phyloP scores from a whole-genome alignment of 2,329 filamentous ascomycete species.

The Fusarium pininemorale region DNA sequence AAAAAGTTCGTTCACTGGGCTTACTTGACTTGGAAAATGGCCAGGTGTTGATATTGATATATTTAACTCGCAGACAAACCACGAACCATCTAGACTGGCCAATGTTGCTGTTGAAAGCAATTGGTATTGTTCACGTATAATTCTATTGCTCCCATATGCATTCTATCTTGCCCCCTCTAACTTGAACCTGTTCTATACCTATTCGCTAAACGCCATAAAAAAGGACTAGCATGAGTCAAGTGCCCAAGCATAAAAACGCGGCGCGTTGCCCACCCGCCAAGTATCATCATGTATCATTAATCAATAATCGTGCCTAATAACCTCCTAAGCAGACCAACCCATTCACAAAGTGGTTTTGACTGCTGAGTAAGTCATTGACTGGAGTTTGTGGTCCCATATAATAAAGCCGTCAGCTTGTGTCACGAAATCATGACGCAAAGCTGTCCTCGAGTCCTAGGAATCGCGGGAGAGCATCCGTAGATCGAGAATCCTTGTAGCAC shows the following conservation, averaged over 20 bases:
- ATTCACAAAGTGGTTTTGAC: neutral
- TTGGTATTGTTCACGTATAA: neutral
- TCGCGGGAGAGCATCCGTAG: neutral
- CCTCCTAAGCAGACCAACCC: neutral
- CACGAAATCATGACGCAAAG: constrained; percentile 10
- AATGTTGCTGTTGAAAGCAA: neutral
- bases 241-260: neutral
- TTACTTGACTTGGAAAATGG: neutral
- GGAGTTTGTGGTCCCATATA: neutral
- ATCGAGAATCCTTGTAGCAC: constrained; percentile 5
- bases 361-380: neutral
- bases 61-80: neutral
- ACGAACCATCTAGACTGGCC: neutral
- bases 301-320: constrained; percentile 2
- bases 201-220: constrained; percentile 14
- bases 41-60: neutral
- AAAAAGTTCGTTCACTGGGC: neutral
- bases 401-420: neutral
- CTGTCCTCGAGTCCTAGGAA: neutral
- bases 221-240: constrained; percentile 20
- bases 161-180: constrained; percentile 3
- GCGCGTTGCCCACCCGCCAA: neutral
- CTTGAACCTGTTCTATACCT: constrained; percentile 3
- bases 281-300: constrained; percentile 23
- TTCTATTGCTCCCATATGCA: neutral